These are phyloP conservation scores for Tolypocladium ovalisporum DNA, from an alignment of 2,329 filamentous ascomycete species.

Conservation along the genomic window DNA sequence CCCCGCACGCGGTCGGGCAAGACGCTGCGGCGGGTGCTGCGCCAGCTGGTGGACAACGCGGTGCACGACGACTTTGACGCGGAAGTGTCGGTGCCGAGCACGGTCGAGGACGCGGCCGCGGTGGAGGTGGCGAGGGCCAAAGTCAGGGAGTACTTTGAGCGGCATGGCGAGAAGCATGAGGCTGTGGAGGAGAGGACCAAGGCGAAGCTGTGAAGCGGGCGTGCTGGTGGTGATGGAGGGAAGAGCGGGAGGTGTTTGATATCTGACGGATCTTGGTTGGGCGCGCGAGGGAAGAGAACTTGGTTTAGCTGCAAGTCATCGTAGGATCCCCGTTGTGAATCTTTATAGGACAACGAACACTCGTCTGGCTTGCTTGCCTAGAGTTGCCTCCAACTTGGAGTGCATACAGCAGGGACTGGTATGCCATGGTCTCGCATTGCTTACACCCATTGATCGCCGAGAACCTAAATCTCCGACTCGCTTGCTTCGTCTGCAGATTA, in stretches of 20 bases:
- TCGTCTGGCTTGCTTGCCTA: too few relatives aligned
- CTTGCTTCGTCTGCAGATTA: too few relatives aligned
- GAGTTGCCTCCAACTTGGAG: too few relatives aligned
- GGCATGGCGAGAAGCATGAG: conserved; percentile 28
- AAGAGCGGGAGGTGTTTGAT: not conserved
- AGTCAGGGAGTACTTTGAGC: conserved; percentile 65
- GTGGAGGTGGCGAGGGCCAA: conserved; percentile 63
- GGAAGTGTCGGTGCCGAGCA: conserved; percentile 65
- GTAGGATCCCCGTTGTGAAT: too few relatives aligned
- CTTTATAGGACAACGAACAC: too few relatives aligned
- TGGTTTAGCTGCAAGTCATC: too few relatives aligned
- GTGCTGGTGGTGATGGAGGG: too few relatives aligned
- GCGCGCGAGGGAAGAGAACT: not conserved
- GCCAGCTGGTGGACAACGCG: conserved; percentile 76
- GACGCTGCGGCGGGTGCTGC: conserved; percentile 70
- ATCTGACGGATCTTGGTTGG: too few relatives aligned
- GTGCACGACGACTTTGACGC: conserved; percentile 62
- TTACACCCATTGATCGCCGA: too few relatives aligned
- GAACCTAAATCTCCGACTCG: too few relatives aligned
- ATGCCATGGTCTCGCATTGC: too few relatives aligned
- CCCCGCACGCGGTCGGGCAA: conserved; percentile 90
- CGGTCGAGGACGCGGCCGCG: conserved; percentile 69
- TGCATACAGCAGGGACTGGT: too few relatives aligned
- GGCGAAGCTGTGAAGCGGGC: conserved; percentile 35
- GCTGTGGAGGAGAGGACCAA: conserved; percentile 39